Base-by-base conservation (phyloP, 2,329 filamentous ascomycete genomes). In the Calonectria leucothoes region DNA sequence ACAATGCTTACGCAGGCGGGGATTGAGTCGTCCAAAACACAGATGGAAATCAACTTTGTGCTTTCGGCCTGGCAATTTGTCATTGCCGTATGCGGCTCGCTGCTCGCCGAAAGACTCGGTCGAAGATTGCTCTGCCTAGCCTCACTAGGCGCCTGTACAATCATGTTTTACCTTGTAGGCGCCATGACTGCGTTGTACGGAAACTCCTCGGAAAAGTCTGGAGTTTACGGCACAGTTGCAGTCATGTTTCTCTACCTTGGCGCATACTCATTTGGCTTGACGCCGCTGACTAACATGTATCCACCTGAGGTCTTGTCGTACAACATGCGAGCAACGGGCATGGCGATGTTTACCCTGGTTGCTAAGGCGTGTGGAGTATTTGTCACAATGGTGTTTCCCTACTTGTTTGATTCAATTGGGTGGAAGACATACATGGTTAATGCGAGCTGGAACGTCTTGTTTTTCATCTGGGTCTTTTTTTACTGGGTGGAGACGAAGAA, bases 211-310 rank as follows among this genome's bases (percentile, higher is more conserved):
- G 8, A 45, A 23, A 23, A 45, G 6, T 83, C 83, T 5, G 85
- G 72, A 8, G 70, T 77, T 49, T 79, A 78, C 57, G 74, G 72
- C 29, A 77, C 76, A 15, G 70, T 90, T 12, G 87, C 86, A 17
- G 85, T 88, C 70, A 87, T 89, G 52, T 90, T 89, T 80, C 80
- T 90, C 42, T 89, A 88, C 70, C 86, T 86, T 3, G 86, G 87
- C 67, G 83, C 87, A 31, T 90, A 87, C 81, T 86, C 85, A 3
- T 82, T 89, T 57, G 77, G 75, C 42, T 73, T 78, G 31, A 79
- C 78, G 0, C 78, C 78, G 0, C 70, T 80, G 2, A 74, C 76
- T 39, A 75, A 71, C 2, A 77, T 89, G 15, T 89, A 88, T 74
- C 86, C 87, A 1, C 87, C 88, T 33, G 87, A 89, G 76, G 85